Percentiles rank a stretch among this genome's conserved stretches.
Evolutionary conservation across 257 asterid genomes (phyloP).

Genomic region (Solanum bulbocastanum): DNA sequence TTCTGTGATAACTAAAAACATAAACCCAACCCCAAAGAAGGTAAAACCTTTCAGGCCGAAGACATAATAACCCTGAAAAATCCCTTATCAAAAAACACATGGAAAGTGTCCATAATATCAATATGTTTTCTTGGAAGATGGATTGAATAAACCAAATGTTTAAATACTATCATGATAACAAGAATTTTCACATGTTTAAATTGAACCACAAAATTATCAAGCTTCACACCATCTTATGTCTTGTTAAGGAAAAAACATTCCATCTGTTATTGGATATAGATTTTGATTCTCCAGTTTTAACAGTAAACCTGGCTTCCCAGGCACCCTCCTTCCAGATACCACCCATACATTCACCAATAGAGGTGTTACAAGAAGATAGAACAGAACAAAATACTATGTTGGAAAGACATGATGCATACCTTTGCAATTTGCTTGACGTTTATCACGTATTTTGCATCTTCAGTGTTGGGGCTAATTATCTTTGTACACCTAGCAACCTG

Average conservation of each 20-base stretch:
- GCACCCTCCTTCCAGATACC: neutral
- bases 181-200: neutral
- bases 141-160: neutral
- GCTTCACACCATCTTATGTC: neutral
- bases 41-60: neutral
- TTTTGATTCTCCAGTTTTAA: neutral
- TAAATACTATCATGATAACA: neutral
- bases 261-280: neutral
- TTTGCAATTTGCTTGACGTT: constrained; percentile 74
- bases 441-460: constrained; percentile 65
- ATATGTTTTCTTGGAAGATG: neutral
- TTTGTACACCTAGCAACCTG: constrained; percentile 95
- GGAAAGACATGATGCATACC: constrained; percentile 12
- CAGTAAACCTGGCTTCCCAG: neutral
- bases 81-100: neutral
- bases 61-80: neutral
- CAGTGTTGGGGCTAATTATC: constrained; percentile 80
- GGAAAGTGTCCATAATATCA: neutral
- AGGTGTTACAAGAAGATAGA: neutral
- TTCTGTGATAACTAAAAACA: neutral
- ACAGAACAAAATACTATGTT: neutral
- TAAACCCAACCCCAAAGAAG: neutral
- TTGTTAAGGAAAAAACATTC: neutral
- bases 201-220: neutral
- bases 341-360: neutral